phyloP scores from a whole-genome alignment of 2,329 filamentous ascomycete genomes.

The Scleromitrula shiraiana region DNA sequence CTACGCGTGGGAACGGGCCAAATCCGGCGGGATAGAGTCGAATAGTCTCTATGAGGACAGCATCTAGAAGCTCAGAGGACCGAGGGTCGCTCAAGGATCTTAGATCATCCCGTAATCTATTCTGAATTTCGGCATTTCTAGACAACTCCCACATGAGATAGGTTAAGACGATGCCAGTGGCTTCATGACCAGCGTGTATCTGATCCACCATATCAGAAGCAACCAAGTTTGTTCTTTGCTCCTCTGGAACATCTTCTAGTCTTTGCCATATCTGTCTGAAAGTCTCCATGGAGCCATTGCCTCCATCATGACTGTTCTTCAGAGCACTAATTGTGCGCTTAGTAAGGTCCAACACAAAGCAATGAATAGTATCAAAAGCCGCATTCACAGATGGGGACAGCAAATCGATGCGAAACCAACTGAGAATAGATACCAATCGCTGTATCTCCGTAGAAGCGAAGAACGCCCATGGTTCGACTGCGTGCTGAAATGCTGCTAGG shows the following conservation, averaged over 20 bases:
- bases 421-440: neutral
- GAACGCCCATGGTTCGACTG: neutral
- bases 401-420: neutral
- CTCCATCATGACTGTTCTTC: neutral
- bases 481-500: neutral
- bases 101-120: slow-evolving; percentile 15
- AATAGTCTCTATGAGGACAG: slow-evolving; percentile 47
- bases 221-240: slow-evolving; percentile 27
- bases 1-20: slow-evolving; percentile 39
- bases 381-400: neutral
- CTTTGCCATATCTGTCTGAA: neutral
- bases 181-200: slow-evolving; percentile 68
- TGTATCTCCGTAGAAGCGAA: neutral
- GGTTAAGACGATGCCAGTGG: slow-evolving; percentile 57
- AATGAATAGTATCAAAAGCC: neutral
- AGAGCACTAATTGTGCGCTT: neutral
- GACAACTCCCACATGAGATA: slow-evolving; percentile 54
- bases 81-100: neutral
- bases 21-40: slow-evolving; percentile 47
- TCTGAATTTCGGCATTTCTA: slow-evolving; percentile 26
- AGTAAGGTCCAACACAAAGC: neutral
- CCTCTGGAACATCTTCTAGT: neutral
- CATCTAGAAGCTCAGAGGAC: slow-evolving; percentile 40
- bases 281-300: neutral
- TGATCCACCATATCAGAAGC: slow-evolving; percentile 70